phyloP scores from a whole-genome alignment of 257 asterid species.

The Paulownia fortunei region DNA sequence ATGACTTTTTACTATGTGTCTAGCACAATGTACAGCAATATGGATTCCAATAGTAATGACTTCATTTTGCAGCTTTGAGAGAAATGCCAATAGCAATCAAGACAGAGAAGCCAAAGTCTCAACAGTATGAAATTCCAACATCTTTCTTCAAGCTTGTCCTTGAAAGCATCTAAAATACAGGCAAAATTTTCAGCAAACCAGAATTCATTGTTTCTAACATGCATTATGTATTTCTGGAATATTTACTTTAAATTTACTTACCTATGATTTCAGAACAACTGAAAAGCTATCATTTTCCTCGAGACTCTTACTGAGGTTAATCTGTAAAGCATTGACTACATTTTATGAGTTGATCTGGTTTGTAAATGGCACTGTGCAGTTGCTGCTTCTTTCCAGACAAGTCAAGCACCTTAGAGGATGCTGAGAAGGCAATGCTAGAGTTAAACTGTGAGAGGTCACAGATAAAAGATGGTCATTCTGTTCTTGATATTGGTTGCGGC shows the following conservation, averaged over 20 bases:
- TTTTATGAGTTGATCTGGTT: constrained; percentile 9
- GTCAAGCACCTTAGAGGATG: constrained; percentile 82
- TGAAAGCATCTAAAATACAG: constrained; percentile 89
- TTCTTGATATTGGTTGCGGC: constrained; percentile 98
- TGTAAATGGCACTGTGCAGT: constrained; percentile 49
- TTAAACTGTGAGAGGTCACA: constrained; percentile 85
- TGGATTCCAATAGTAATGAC: constrained; percentile 10
- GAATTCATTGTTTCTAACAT: neutral
- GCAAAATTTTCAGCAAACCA: constrained; percentile 29
- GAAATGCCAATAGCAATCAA: constrained; percentile 89
- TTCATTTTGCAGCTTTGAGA: constrained; percentile 65
- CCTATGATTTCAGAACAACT: neutral
- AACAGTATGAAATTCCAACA: constrained; percentile 90
- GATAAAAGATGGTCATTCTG: constrained; percentile 79
- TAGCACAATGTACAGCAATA: neutral
- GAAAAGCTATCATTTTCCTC: constrained; percentile 1
- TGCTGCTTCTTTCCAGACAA: constrained; percentile 72
- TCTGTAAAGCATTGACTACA: neutral
- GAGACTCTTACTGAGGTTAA: neutral
- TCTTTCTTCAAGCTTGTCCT: constrained; percentile 93
- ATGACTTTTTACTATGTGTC: neutral
- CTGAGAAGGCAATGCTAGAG: constrained; percentile 88
- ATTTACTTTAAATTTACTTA: neutral
- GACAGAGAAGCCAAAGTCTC: constrained; percentile 80
- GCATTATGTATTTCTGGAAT: neutral